Base-by-base conservation (phyloP, 1,284 basidiomycete species). In the Trametes hirsuta region DNA sequence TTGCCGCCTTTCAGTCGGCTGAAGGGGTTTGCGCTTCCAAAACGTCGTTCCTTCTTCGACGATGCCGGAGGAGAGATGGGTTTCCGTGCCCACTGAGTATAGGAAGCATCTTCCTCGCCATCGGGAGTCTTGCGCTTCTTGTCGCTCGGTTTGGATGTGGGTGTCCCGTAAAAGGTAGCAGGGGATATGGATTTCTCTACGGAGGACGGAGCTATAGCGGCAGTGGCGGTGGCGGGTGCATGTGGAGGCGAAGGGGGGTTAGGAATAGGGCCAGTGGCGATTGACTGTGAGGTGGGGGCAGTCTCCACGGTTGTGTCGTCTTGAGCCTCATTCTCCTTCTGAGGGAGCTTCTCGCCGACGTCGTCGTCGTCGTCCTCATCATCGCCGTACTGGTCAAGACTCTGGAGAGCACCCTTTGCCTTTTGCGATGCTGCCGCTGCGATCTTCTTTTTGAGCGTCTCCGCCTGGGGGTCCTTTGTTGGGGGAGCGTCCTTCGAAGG, bases 381-480 rank as follows among this genome's bases (percentile, higher is more conserved):
- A 21, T 86, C 86, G 21, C 57, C 65, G 68, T 90, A 90, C 58
- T 78, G 77, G 0, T 76, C 74, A 22, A 90, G 78, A 50, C 77
- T 79, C 42, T 72, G 74, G 8, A 90, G 74, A 10, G 82, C 79
- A n/a, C 68, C 71, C 50, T 73, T 76, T 21, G 79, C 72, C 37
- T 65, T 64, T 60, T 70, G 63, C 30, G 61, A 59, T 40, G 54
- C 71, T 22, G 74, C 70, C 24, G 80, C 80, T n/a, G 80, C 77
- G 46, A 91, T 91, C 73, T 85, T 90, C 68, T 78, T 80, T 72
- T 86, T 86, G 53, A 91, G 68, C 21, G 74, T 68, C 37, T 77
- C 75, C 5, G 88, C 85, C 70, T 89, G 87, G 12, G 87, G 88
- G 67, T 91, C 87, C 6, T 67, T 60, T 2, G 45, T 51, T 22